phyloP scores from a whole-genome alignment of 768 basidiomycete species.

The Lepiota venenata region DNA sequence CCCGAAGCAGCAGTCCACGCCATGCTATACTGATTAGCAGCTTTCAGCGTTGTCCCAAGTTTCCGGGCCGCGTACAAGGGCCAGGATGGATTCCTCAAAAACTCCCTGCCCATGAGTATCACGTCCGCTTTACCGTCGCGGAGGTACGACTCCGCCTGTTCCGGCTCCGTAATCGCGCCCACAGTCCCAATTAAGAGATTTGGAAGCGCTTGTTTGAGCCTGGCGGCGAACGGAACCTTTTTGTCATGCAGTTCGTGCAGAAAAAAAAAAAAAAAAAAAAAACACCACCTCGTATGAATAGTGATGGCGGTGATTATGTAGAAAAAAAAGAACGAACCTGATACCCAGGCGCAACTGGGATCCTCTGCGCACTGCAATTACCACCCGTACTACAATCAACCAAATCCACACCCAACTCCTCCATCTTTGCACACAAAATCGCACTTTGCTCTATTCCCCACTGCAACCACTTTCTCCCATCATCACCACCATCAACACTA shows the following conservation, averaged over 20 bases:
- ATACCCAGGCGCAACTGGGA: conserved; percentile 54
- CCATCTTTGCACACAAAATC: conserved; percentile 50
- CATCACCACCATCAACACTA: too few relatives aligned
- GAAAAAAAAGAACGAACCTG: conserved; percentile 37
- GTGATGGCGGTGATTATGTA: neutral
- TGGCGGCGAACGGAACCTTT: conserved; percentile 56
- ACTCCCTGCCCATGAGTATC: conserved; percentile 61
- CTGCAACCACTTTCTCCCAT: conserved; percentile 19
- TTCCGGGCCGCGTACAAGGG: conserved; percentile 55
- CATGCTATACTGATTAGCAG: conserved; percentile 62
- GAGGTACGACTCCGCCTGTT: conserved; percentile 53
- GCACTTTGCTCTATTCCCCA: conserved; percentile 83
- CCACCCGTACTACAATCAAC: conserved; percentile 71
- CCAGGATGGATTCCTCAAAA: conserved; percentile 66
- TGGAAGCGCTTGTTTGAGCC: conserved; percentile 60
- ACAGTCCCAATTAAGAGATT: conserved; percentile 57
- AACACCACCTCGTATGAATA: too few relatives aligned
- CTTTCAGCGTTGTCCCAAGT: conserved; percentile 59
- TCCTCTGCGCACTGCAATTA: conserved; percentile 58
- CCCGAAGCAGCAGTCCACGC: too few relatives aligned
- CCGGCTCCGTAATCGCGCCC: conserved; percentile 65
- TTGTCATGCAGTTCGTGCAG: too few relatives aligned
- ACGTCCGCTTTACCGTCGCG: conserved; percentile 65
- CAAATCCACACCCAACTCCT: conserved; percentile 66
- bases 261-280: neutral